Percentiles rank a stretch among this genome's conserved stretches.
Conservation (phyloP, 2,329 filamentous ascomycete species). For the Microascus cirrosus region DNA sequence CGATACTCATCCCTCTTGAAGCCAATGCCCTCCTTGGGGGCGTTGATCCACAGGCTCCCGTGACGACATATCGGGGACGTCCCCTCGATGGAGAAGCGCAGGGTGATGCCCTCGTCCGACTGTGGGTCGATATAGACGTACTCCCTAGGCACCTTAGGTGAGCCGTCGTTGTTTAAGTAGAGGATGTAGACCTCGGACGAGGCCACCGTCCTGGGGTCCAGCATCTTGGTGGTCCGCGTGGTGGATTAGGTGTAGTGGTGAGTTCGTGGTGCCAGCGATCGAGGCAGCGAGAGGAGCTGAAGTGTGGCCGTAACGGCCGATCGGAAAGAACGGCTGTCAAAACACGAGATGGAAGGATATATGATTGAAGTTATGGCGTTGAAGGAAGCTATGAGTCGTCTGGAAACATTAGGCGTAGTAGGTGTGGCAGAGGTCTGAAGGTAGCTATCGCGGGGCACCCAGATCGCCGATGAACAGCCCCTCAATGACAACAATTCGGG, state of each 20-base stretch:
- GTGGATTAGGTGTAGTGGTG: background rate
- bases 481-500: too few relatives aligned
- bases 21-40: conserved; percentile 62
- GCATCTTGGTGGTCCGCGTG: conserved; percentile 19
- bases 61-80: conserved; percentile 91
- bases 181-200: conserved; percentile 74
- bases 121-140: conserved; percentile 83
- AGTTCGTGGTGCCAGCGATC: background rate
- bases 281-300: background rate
- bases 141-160: conserved; percentile 75
- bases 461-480: too few relatives aligned
- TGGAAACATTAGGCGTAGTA: too few relatives aligned
- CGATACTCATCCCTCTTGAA: conserved; percentile 74
- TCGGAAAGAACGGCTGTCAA: too few relatives aligned
- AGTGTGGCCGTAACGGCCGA: too few relatives aligned
- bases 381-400: too few relatives aligned
- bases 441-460: too few relatives aligned
- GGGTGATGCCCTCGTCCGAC: conserved; percentile 61
- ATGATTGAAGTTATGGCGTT: too few relatives aligned
- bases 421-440: too few relatives aligned
- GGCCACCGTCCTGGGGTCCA: conserved; percentile 51
- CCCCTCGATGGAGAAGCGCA: conserved; percentile 87
- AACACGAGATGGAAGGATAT: too few relatives aligned
- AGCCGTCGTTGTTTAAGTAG: conserved; percentile 84
- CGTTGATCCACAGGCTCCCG: conserved; percentile 94